Evolutionary conservation across 208 protist species (phyloP), one percentile per base, ranked within the genome.

Genomic region (Wallacemonas sp.): DNA sequence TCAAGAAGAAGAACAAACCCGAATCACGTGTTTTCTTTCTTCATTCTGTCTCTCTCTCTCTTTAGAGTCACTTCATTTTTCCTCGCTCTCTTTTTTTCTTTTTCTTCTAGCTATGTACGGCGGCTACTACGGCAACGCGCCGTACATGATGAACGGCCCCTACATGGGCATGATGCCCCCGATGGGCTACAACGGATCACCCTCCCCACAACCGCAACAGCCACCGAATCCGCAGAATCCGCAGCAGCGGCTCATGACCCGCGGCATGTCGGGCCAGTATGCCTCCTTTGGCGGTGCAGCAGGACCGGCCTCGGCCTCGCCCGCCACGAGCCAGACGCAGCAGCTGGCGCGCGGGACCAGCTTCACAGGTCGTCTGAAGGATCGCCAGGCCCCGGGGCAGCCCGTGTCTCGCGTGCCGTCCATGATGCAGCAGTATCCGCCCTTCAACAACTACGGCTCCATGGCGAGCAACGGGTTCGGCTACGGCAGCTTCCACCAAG

Each of bases 61-160:
- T 20, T 50, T 11, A 20, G 14, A 8, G 45, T 20, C 45, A 50
- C 45, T 20, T 20, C 45, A 10, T 10, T 50, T n/a, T n/a, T 57
- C 14, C 42, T 46, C 14, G 61, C 10, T 39, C 12, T 69, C 44
- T 69, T 42, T 54, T 57, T 69, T 61, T 61, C 12, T 69, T 69
- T 54, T 69, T 57, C 23, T 45, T 57, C 23, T 50, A 50, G 14
- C n/a, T 50, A 77, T 75, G 72, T 67, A 72, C 67, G 67, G 65
- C 10, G 67, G 71, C 0, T 74, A 67, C 52, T 77, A 75, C 61
- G 65, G 31, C 57, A 16, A 20, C 18, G 32, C 44, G 23, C 39
- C 61, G 33, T 64, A 64, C 22, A 75, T 75, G 74, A 64, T 64
- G 57, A 64, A 70, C 50, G 65, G 65, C 48, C 38, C 54, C n/a